Percentiles rank a stretch among this genome's conserved stretches.
Conservation (phyloP, 225 moss, liverwort and hornwort genomes). For the Polytrichum formosum region DNA sequence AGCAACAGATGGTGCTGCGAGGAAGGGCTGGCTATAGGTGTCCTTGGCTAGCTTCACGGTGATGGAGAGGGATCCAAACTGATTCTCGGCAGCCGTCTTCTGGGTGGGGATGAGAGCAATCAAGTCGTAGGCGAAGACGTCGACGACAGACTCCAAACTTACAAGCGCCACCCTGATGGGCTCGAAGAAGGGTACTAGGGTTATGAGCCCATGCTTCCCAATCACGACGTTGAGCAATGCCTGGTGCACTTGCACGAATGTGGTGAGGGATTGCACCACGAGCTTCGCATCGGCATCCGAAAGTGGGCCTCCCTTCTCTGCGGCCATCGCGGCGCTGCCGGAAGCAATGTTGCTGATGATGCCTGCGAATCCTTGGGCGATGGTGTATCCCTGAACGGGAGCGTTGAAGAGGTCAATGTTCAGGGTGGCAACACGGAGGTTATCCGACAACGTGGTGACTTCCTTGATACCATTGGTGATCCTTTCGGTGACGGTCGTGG, state of each 20-base stretch:
- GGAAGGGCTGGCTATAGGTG: no score
- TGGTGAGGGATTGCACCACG: conserved; percentile 20
- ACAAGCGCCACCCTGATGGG: conserved; percentile 13
- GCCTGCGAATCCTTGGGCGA: conserved; percentile 5
- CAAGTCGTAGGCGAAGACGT: no score
- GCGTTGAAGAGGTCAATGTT: conserved; percentile 1
- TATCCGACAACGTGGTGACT: conserved; percentile 10
- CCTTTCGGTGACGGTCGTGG: no score
- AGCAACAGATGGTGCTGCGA: no score
- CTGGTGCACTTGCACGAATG: conserved; percentile 28
- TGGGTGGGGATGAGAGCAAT: no score
- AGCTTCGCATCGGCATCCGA: conserved; percentile 18
- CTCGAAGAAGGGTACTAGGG: conserved; percentile 11
- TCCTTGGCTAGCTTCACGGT: no score
- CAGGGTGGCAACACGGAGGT: not conserved
- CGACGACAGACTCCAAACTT: conserved; percentile 2
- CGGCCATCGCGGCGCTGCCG: not conserved
- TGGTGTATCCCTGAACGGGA: not conserved
- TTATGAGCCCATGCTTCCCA: conserved; percentile 13
- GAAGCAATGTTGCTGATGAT: conserved; percentile 13
- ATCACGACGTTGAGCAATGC: conserved; percentile 24
- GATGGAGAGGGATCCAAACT: no score
- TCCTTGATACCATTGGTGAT: conserved; percentile 1
- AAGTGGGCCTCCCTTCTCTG: not conserved
- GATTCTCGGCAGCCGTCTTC: no score